Evolutionary conservation across 2,329 filamentous ascomycete species (phyloP).

Genomic region (Paecilomyces dactylethromorphus): DNA sequence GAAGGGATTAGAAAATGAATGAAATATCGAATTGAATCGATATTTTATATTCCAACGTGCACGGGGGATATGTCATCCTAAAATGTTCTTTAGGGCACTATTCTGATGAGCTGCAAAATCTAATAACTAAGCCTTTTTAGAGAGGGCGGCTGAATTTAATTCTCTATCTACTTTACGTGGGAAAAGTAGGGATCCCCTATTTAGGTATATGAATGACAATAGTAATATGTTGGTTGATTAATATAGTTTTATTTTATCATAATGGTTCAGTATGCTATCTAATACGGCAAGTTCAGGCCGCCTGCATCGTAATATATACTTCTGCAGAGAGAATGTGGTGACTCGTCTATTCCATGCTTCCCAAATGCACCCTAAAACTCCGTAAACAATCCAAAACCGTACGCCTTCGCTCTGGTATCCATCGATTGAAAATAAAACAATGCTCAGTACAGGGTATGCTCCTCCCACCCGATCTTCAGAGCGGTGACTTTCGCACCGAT

Average conservation of each 20-base stretch:
- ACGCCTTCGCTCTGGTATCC: background rate
- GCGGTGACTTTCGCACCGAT: conserved; percentile 25
- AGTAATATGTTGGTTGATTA: background rate
- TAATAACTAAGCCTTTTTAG: too few relatives aligned
- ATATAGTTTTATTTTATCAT: background rate
- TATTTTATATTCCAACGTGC: too few relatives aligned
- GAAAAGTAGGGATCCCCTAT: too few relatives aligned
- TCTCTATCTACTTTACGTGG: too few relatives aligned
- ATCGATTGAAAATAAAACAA: background rate
- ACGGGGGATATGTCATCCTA: too few relatives aligned
- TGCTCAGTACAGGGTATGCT: conserved; percentile 1
- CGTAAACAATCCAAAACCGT: background rate
- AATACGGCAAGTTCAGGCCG: background rate
- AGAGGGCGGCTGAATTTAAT: too few relatives aligned
- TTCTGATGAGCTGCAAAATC: too few relatives aligned
- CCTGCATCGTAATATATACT: background rate
- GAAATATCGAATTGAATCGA: too few relatives aligned
- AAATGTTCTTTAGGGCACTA: too few relatives aligned
- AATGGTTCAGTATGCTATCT: background rate
- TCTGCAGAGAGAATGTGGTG: background rate
- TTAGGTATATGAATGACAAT: background rate
- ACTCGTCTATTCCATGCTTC: background rate
- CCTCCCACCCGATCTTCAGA: conserved; percentile 19
- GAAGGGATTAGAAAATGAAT: too few relatives aligned
- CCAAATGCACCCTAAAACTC: background rate